Evolutionary conservation across 129 eudicot species (phyloP), one percentile per base, ranked within the genome.

Genomic region (Flaveria ramosissima): DNA sequence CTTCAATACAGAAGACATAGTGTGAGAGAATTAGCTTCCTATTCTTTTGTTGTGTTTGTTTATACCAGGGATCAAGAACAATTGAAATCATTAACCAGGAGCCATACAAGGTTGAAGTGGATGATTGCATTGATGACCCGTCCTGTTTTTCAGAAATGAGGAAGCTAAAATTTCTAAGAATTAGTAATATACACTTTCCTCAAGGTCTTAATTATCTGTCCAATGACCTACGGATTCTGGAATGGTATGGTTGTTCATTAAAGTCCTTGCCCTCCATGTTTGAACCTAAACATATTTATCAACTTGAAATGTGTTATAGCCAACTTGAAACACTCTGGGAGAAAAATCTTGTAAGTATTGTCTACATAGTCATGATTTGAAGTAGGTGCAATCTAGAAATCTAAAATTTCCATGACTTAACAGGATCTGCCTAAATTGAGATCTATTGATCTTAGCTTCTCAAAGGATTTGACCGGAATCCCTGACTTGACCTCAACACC

Each of bases 401-500:
- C 41, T 43, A n/a, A 74, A 59, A 41, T 21, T 50, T 15, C 23
- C 32, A 1, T 61, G 12, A 8, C 17, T 16, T 46, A 7, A 65
- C 73, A 65, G 80, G 80, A 50, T 39, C 53, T 66, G 43, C 80
- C 73, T 14, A 76, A 76, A 14, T 76, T 76, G 73, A 65, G 53
- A 76, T 76, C 41, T 50, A 65, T 76, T 76, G 21, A 76, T 14
- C 80, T 77, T 19, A 60, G 69, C 45, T 60, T 74, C 70, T 74
- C 70, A 42, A 74, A 45, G 70, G 43, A 74, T 24, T 43, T 74
- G 70, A 15, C 55, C 15, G 24, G 24, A 21, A 20, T 74, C 23
- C 78, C 78, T 21, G 60, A 74, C 78, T 59, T 74, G 59, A 60
- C 70, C 3, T 74, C 70, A 23, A 5, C 70, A 21, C 21, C 70